Base-by-base conservation (phyloP, 257 asterid species). In the Solanum neorickii region DNA sequence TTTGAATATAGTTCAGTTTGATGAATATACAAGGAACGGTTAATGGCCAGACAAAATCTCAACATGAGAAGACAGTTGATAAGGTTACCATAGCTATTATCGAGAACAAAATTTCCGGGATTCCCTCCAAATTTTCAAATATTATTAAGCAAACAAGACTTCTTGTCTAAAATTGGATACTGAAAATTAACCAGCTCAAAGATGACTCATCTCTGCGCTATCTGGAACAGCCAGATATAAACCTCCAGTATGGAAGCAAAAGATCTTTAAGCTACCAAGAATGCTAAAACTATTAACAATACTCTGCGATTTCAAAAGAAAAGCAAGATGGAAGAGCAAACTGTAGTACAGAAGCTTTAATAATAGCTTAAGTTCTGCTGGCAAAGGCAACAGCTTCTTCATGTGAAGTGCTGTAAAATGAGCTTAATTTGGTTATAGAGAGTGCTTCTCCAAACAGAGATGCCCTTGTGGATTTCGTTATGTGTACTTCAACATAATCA, bases 401-500 rank as follows among this genome's bases (percentile, higher is more conserved):
- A 68, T 86, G 90, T 83, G 29, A 15, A 83, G 85, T 86, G 91
- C 84, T 91, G 80, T 92, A 88, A 87, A 95, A 96, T 25, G 95
- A 89, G 92, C 96, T 96, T 92, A 96, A 87, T 85, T 93, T 93
- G 86, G 95, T 93, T 72, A 95, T 93, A 25, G 91, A 90, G 31
- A 93, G 91, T 49, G 99, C 96, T 91, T 95, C 94, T 68, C 99
- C 99, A 84, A 90, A 93, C 73, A 96, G 95, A 39, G 98, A 90
- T 4, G 99, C 98, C 87, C 98, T 91, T 6, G 96, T 90, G 27
- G 99, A 93, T 87, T 95, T 95, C 12, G 86, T 74, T 59, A 96
- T 90, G 86, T 88, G 93, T 88, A 94, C 98, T 92, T 94, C 97
- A 56, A 96, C 98, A 88, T 85, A 95, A 90, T 96, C 98, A 60